Percentiles rank a stretch among this genome's conserved stretches.
Conservation (phyloP, 176 grass and related monocot species). For the Triticum timopheevii region DNA sequence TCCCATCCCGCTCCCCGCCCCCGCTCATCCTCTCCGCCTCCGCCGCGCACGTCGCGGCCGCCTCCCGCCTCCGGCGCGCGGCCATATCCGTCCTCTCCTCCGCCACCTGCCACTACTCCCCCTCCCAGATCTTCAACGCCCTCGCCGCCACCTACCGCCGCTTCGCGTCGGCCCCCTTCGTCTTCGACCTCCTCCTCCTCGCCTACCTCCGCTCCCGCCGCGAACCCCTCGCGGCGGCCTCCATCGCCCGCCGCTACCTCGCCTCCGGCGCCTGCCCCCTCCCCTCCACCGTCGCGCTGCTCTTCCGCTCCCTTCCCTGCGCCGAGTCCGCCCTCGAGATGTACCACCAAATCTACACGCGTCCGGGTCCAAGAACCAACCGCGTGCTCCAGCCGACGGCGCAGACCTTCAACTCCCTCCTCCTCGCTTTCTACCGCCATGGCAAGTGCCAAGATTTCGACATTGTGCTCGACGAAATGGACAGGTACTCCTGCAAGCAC, state of each 20-base stretch:
- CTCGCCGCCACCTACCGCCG: conserved; percentile 35
- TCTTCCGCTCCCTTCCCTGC: conserved; percentile 29
- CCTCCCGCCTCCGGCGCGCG: conserved; percentile 20
- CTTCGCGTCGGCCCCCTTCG: conserved; percentile 26
- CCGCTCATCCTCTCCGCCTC: conserved; percentile 21
- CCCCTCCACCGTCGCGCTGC: conserved; percentile 3
- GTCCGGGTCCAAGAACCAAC: neutral
- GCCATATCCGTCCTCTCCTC: conserved; percentile 26
- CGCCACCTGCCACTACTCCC: conserved; percentile 19
- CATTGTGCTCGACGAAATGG: conserved; percentile 41
- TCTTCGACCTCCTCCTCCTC: conserved; percentile 51
- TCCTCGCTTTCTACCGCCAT: conserved; percentile 45
- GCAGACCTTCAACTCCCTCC: conserved; percentile 51
- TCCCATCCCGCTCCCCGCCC: neutral
- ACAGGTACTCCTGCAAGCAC: conserved; percentile 40
- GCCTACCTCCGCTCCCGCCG: conserved; percentile 36
- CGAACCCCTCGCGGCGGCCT: conserved; percentile 11
- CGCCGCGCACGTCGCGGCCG: conserved; percentile 23
- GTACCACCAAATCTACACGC: conserved; percentile 42
- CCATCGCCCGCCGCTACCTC: conserved; percentile 15
- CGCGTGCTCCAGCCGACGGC: conserved; percentile 27
- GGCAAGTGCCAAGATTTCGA: conserved; percentile 30
- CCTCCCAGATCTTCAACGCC: conserved; percentile 19
- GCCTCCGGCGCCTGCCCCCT: conserved; percentile 9
- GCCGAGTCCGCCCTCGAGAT: conserved; percentile 39